These are phyloP conservation scores for Lenwebbia sp. DNA, from an alignment of 345 rosid genomes.

Conservation along the genomic window DNA sequence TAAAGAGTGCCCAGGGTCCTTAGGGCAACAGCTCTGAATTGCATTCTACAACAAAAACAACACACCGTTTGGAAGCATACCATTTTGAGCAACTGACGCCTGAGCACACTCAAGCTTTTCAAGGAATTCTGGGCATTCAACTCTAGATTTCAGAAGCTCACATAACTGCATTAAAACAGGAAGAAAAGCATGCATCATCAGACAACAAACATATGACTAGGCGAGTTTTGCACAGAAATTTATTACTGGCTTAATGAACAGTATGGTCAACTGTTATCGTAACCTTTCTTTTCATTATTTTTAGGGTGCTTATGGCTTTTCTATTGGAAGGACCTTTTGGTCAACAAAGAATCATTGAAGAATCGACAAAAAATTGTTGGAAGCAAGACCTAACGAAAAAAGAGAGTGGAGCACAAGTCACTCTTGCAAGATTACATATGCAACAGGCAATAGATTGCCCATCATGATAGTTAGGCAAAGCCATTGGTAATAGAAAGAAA, in stretches of 20 bases:
- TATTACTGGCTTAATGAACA: neutral
- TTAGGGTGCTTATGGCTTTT: neutral
- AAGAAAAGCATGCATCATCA: neutral
- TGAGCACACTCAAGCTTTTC: conserved; percentile 63
- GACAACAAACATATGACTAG: neutral
- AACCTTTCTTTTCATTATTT: neutral
- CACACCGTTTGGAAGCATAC: neutral
- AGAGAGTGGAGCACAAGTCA: neutral
- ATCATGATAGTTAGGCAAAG: neutral
- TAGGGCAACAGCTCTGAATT: neutral
- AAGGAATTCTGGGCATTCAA: conserved; percentile 64
- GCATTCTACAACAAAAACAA: neutral
- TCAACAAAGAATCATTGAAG: neutral
- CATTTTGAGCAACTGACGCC: conserved; percentile 28
- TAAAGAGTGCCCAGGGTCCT: neutral
- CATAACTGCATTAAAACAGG: conserved; percentile 48
- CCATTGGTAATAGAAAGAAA: neutral
- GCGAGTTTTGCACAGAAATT: neutral
- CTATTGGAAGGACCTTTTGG: neutral
- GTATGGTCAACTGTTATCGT: neutral
- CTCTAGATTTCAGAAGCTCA: conserved; percentile 76
- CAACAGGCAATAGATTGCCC: neutral
- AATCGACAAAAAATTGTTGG: neutral
- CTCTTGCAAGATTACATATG: neutral
- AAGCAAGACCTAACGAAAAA: neutral